These are phyloP conservation scores for Corylus heterophylla DNA, from an alignment of 306 rosid genomes.

Conservation along the genomic window DNA sequence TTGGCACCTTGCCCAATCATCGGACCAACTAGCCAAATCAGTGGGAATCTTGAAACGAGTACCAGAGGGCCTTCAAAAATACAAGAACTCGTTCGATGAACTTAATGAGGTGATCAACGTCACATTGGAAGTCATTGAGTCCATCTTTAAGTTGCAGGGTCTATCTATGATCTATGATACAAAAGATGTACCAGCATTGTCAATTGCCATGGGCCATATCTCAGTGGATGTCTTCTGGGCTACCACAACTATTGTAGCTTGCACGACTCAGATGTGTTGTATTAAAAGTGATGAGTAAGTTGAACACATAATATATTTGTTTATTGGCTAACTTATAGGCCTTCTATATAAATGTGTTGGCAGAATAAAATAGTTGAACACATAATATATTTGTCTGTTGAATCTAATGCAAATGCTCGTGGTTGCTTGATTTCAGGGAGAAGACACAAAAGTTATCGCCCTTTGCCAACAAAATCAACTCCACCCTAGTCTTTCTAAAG, in stretches of 20 bases:
- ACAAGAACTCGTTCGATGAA: conserved; percentile 41
- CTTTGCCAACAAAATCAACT: conserved; percentile 47
- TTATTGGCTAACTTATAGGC: not conserved
- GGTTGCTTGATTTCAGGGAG: conserved; percentile 26
- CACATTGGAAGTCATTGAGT: conserved; percentile 45
- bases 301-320: not conserved
- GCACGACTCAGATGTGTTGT: conserved; percentile 45
- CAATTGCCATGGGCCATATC: conserved; percentile 31
- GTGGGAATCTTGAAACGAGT: conserved; percentile 53
- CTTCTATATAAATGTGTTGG: too few relatives aligned
- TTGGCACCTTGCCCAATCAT: conserved; percentile 57
- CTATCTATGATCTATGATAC: conserved; percentile 26
- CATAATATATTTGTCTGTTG: not conserved
- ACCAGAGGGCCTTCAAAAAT: conserved; percentile 39
- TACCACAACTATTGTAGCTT: conserved; percentile 48
- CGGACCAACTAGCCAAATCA: conserved; percentile 58
- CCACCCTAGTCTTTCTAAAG: conserved; percentile 44
- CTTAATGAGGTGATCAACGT: conserved; percentile 50
- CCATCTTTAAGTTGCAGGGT: conserved; percentile 43
- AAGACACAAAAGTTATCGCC: conserved; percentile 37
- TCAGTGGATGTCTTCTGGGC: conserved; percentile 67
- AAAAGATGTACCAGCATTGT: conserved; percentile 47
- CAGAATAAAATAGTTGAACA: not conserved
- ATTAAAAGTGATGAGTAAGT: conserved; percentile 48
- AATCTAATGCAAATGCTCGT: not conserved